Conservation (phyloP, 306 rosid genomes). For the Vachellia pachyceras region DNA sequence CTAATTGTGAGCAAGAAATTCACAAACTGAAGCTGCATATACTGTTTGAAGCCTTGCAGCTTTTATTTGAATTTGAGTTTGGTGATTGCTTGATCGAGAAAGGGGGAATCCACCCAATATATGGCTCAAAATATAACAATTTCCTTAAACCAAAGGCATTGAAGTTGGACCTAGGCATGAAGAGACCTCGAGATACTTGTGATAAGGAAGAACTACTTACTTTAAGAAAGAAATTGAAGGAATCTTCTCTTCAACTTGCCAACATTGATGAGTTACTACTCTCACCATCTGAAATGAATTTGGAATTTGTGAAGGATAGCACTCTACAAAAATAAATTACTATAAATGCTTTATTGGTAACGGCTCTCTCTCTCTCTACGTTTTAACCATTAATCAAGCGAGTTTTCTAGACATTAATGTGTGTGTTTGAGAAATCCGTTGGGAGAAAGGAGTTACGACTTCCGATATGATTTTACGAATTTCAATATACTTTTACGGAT, state of each 20-base stretch:
- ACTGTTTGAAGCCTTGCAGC: constrained; percentile 2
- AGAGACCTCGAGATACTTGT: constrained; percentile 7
- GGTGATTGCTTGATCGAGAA: background rate
- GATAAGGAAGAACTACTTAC: background rate
- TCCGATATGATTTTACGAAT: too few relatives aligned
- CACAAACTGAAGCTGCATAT: constrained; percentile 3
- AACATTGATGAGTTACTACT: background rate
- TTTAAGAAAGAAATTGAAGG: background rate
- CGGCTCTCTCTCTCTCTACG: background rate
- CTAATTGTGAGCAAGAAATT: constrained; percentile 3
- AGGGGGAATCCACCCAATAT: constrained; percentile 7
- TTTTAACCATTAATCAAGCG: background rate
- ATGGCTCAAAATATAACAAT: background rate
- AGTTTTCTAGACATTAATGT: too few relatives aligned
- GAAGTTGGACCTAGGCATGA: background rate
- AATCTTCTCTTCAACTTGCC: background rate
- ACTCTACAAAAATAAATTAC: background rate
- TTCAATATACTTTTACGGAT: too few relatives aligned
- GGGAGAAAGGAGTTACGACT: too few relatives aligned
- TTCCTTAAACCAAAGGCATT: constrained; percentile 1
- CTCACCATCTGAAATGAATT: background rate
- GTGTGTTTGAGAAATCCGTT: too few relatives aligned
- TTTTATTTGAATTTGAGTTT: background rate
- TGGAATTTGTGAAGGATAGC: background rate
- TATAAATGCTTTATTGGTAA: background rate